phyloP scores from a whole-genome alignment of 2,329 filamentous ascomycete genomes.

The Fusarium nurragi region DNA sequence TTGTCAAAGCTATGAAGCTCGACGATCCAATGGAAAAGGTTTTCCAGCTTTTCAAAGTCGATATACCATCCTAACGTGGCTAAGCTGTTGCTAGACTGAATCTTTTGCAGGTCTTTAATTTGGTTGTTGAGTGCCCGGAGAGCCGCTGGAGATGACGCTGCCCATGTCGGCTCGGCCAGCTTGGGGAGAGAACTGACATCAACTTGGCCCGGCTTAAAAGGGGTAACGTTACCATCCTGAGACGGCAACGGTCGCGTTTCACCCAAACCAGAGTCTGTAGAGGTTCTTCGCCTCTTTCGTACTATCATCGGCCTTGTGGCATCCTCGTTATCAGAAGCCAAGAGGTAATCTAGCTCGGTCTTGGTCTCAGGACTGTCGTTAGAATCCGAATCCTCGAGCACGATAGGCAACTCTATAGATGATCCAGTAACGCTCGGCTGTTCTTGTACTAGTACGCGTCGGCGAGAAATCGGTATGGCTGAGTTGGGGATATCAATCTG shows the following conservation, averaged over 20 bases:
- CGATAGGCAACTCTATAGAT: slow-evolving; percentile 1
- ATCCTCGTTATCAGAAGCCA: slow-evolving; percentile 37
- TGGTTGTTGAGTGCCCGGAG: slow-evolving; percentile 54
- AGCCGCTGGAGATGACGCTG: slow-evolving; percentile 43
- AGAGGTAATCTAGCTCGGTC: slow-evolving; percentile 35
- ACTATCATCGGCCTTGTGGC: slow-evolving; percentile 1
- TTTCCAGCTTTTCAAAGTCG: slow-evolving; percentile 70
- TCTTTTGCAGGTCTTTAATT: slow-evolving; percentile 68
- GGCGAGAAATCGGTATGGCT: slow-evolving; percentile 41
- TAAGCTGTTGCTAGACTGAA: slow-evolving; percentile 68
- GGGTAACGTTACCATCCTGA: slow-evolving; percentile 38
- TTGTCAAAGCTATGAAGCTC: slow-evolving; percentile 85
- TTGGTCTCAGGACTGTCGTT: neutral
- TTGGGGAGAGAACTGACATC: slow-evolving; percentile 69
- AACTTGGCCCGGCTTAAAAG: slow-evolving; percentile 74
- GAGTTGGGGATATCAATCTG: slow-evolving; percentile 42
- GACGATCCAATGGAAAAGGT: slow-evolving; percentile 91
- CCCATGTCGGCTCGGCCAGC: slow-evolving; percentile 56
- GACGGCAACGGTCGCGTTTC: slow-evolving; percentile 20
- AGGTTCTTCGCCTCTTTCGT: slow-evolving; percentile 36
- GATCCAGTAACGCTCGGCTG: neutral
- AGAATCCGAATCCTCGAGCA: slow-evolving; percentile 3
- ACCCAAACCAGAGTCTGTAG: slow-evolving; percentile 35
- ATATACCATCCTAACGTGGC: slow-evolving; percentile 86
- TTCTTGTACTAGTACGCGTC: slow-evolving; percentile 3